A percentile compares a stretch with the other conserved stretches of the same genome.
Evolutionary conservation across 2,329 filamentous ascomycete species (phyloP).

Genomic region (Fonsecaea monophora): DNA sequence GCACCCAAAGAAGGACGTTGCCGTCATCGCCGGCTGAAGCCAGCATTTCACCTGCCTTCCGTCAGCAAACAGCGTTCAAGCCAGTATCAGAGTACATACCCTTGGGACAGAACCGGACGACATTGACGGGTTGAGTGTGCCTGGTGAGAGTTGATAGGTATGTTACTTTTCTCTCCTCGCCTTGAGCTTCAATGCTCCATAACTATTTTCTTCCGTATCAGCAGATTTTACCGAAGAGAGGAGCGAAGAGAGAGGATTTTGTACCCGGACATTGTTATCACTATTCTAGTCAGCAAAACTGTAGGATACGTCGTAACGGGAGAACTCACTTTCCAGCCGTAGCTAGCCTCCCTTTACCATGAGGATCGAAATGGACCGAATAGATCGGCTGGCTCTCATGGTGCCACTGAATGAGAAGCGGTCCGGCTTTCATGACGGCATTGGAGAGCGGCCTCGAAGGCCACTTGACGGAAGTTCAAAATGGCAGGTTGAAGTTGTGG

Average conservation of each 20-base stretch:
- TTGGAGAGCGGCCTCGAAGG: conserved; percentile 31
- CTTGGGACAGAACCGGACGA: conserved; percentile 93
- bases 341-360: conserved; percentile 87
- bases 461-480: conserved; percentile 29
- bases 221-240: conserved; percentile 38
- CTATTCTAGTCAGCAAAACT: conserved; percentile 40
- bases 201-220: conserved; percentile 63
- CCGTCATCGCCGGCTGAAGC: conserved; percentile 97
- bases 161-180: conserved; percentile 85
- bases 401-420: conserved; percentile 98
- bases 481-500: conserved; percentile 16
- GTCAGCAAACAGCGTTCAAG: conserved; percentile 40
- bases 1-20: conserved; percentile 95
- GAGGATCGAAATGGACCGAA: conserved; percentile 93
- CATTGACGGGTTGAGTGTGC: conserved; percentile 97
- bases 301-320: neutral
- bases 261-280: conserved; percentile 92
- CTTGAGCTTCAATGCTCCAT: conserved; percentile 86
- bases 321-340: conserved; percentile 77
- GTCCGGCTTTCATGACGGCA: conserved; percentile 84
- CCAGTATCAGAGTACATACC: conserved; percentile 61
- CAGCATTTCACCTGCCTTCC: conserved; percentile 77
- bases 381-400: conserved; percentile 97
- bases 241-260: conserved; percentile 42
- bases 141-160: conserved; percentile 91